Conservation (phyloP, 306 rosid genomes). For the Cicer yamashitae region DNA sequence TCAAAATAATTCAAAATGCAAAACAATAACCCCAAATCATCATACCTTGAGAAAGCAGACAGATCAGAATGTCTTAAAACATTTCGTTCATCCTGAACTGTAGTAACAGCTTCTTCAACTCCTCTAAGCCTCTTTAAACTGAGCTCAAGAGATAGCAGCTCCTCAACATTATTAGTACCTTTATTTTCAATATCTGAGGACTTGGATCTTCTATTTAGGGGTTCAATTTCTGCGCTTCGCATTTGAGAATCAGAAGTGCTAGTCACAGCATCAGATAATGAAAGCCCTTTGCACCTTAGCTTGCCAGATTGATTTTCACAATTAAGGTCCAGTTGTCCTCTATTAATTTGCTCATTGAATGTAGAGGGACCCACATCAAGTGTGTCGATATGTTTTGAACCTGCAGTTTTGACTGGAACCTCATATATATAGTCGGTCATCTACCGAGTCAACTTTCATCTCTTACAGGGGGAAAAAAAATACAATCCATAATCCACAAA, state of each 20-base stretch:
- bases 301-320: conserved; percentile 59
- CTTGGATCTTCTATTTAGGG: conserved; percentile 51
- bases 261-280: conserved; percentile 54
- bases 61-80: conserved; percentile 77
- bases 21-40: conserved; percentile 36
- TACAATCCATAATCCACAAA: conserved; percentile 23
- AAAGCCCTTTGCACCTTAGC: conserved; percentile 56
- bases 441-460: conserved; percentile 52
- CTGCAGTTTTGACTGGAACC: conserved; percentile 54
- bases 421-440: conserved; percentile 48
- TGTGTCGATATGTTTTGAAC: conserved; percentile 51
- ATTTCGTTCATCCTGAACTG: conserved; percentile 67
- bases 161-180: conserved; percentile 51
- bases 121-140: conserved; percentile 82
- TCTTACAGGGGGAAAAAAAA: conserved; percentile 51
- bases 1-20: conserved; percentile 22
- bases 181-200: conserved; percentile 54
- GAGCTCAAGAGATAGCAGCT: conserved; percentile 70
- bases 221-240: conserved; percentile 58
- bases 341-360: conserved; percentile 57
- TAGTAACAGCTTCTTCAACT: conserved; percentile 58
- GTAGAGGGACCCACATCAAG: conserved; percentile 56
- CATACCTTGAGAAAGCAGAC: conserved; percentile 87
- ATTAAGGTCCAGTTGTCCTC: conserved; percentile 57
- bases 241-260: conserved; percentile 56